Evolutionary conservation across 2,329 filamentous ascomycete genomes (phyloP).

Genomic region (Aureobasidium sp.): DNA sequence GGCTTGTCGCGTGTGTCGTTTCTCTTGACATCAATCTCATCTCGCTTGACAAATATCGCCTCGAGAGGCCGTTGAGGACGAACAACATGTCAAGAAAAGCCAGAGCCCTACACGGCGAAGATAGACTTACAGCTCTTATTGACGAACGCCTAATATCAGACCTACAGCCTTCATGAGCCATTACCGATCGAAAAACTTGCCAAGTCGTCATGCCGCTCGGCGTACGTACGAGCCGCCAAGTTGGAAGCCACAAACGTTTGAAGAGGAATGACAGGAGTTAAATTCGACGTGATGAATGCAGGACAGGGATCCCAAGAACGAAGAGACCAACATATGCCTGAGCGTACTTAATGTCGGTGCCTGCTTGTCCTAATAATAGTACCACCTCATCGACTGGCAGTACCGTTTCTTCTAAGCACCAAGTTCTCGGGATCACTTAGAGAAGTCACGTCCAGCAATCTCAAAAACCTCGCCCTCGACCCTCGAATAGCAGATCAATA

Average conservation of each 20-base stretch:
- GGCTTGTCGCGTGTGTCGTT: background rate
- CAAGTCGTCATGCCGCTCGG: conserved; percentile 3
- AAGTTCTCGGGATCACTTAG: no score
- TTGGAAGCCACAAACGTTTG: background rate
- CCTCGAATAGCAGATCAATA: no score
- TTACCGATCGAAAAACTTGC: background rate
- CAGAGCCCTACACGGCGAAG: no score
- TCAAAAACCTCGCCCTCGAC: no score
- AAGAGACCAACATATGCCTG: background rate
- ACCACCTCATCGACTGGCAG: no score
- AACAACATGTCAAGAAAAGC: background rate
- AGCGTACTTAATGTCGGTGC: background rate
- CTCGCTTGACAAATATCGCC: background rate
- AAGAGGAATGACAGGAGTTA: background rate
- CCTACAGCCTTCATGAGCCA: background rate
- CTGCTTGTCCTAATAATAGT: background rate
- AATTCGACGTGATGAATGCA: background rate
- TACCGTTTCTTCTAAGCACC: no score
- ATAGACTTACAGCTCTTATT: background rate
- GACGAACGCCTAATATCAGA: no score
- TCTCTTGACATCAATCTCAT: background rate
- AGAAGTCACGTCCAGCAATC: no score
- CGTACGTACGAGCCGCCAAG: background rate
- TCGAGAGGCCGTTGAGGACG: background rate
- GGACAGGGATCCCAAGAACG: background rate